Percentiles rank a stretch among this genome's conserved stretches.
phyloP scores from a whole-genome alignment of 495 filamentous ascomycete species.

The Amorphotheca resinae region DNA sequence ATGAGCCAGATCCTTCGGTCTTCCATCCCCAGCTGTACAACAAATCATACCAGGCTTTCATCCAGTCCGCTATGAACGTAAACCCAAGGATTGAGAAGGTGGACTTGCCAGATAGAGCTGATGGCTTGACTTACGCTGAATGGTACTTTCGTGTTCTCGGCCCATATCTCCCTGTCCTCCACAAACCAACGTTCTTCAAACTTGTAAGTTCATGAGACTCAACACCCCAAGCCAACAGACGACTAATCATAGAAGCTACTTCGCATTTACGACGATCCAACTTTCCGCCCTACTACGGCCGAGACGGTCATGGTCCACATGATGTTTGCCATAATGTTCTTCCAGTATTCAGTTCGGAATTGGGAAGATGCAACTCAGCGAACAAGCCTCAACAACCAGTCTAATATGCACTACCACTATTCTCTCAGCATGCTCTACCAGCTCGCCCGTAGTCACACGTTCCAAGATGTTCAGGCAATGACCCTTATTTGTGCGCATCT shows the following conservation, averaged over 20 bases:
- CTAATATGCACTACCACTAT: constrained; percentile 66
- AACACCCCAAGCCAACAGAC: not conserved
- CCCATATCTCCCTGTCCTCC: constrained; percentile 59
- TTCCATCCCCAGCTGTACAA: constrained; percentile 36
- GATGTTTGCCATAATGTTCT: constrained; percentile 64
- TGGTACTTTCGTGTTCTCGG: constrained; percentile 64
- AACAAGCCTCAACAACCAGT: constrained; percentile 40
- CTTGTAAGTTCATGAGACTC: constrained; percentile 37
- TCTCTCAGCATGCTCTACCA: constrained; percentile 52
- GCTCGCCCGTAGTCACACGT: constrained; percentile 41
- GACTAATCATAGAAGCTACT: constrained; percentile 31
- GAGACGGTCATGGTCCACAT: constrained; percentile 65
- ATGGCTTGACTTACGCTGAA: constrained; percentile 49
- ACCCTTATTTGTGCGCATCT: constrained; percentile 55
- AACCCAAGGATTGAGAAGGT: constrained; percentile 41
- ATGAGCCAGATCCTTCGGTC: constrained; percentile 39
- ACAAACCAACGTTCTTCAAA: constrained; percentile 55
- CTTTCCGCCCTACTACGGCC: constrained; percentile 44
- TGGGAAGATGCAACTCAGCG: constrained; percentile 38
- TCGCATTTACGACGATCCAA: constrained; percentile 49
- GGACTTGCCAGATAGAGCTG: constrained; percentile 41
- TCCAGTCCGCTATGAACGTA: constrained; percentile 45
- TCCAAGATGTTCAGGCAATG: constrained; percentile 59
- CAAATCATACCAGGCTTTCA: constrained; percentile 57
- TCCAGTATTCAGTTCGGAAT: constrained; percentile 56